Evolutionary conservation across 495 filamentous ascomycete species (phyloP), one percentile per base, ranked within the genome.

Genomic region (Penicillium robsamsonii): DNA sequence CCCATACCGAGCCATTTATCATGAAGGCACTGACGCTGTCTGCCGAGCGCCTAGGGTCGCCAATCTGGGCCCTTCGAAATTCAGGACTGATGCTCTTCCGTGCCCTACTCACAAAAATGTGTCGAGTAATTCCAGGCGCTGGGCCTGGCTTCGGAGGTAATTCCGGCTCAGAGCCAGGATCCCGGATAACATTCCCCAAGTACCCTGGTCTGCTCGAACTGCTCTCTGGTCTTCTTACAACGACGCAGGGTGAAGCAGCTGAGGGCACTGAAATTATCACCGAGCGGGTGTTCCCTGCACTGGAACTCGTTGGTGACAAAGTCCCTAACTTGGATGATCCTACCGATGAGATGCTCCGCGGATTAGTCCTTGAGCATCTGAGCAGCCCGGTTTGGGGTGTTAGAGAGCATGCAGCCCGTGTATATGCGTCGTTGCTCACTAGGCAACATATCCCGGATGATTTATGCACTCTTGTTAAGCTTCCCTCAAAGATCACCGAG

Each of bases 41-140:
- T 8, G 87, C 88, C 12, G 76, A 79, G 31, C 87, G 85, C 55
- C 76, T 97, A 6, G 85, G 70, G 42, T 81, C 62, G 46, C 82
- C 81, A 66, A 79, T 85, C 31, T 98, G 94, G 94, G 87, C 91
- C 2, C 90, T 98, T 57, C 84, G 91, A 1, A 98, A 98, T 62
- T 96, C 90, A 53, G 91, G 92, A 24, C 74, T 97, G 31, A 87
- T 97, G 77, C 82, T 98, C 6, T 85, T 97, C 63, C 83, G 91
- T 44, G 88, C 89, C 56, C 69, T 96, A 3, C 84, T 95, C 27
- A 90, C 88, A 53, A 82, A 84, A 22, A 78, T 97, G 50, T 79
- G 73, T 37, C 72, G 70, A 15, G 40, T 59, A 22, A 53, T 62
- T 13, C 63, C 61, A 1, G 72, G 74, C 20, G 55, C 66, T 17